Base-by-base conservation (phyloP, 164 flowering plant species). In the Magnolia changhungtana region DNA sequence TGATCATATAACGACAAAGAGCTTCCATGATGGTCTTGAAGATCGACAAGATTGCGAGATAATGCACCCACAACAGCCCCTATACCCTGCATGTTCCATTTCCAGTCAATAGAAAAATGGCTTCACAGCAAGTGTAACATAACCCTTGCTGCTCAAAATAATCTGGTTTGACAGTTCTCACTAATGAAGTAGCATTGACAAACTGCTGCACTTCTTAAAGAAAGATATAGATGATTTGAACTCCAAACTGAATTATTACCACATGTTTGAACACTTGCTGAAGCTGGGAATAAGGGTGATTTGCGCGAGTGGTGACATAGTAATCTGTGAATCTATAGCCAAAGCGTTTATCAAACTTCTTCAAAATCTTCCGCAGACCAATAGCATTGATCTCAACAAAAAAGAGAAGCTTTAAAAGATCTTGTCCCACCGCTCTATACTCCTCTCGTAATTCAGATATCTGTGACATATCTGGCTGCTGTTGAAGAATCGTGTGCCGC, bases 341-440 rank as follows among this genome's bases (percentile, higher is more conserved):
- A 79, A 90, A 87, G 50, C 94, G 89, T 80, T 92, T 92, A 74
- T 92, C 97, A 71, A 92, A 90, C 81, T 92, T 91, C 82, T 92
- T 92, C 84, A 92, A 72, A 76, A 92, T 91, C 85, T 92, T 92
- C 1, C 95, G 84, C 71, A 91, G 63, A 55, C 97, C 95, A 82
- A 83, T 81, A 58, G 97, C 97, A 88, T 92, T 92, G 77, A 91
- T 81, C 82, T 91, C 94, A 73, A 91, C 86, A 78, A 90, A 92
- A 82, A 55, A 82, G 64, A 92, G 90, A 76, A 92, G 93, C 88
- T 76, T 86, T 59, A 92, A 75, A 63, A 92, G 91, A 83, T 92
- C 95, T 13, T 76, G 80, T 21, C 93, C 95, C 20, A 85, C 89
- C 67, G 69, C 88, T 85, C 90, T 83, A 72, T 92, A 92, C 31